A percentile compares a stretch with the other conserved stretches of the same genome.
These are phyloP conservation scores for Salicornia ramosissima DNA, from an alignment of 148 eudicot species.

Conservation along the genomic window DNA sequence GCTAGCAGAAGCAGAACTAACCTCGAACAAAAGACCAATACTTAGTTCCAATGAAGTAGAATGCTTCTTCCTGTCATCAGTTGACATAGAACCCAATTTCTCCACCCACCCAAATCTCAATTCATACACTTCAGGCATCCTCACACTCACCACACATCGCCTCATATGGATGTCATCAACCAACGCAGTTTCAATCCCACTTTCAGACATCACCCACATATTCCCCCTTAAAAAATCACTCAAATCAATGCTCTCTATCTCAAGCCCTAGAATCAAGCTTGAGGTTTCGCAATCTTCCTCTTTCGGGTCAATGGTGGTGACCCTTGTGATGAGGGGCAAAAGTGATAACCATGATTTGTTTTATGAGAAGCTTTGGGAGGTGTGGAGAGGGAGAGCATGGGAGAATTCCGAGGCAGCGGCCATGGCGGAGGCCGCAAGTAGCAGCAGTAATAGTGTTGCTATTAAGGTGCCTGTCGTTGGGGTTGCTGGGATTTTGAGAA, in stretches of 20 bases:
- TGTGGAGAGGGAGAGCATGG: constrained; percentile 75
- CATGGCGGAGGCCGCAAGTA: constrained; percentile 4
- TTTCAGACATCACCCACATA: constrained; percentile 53
- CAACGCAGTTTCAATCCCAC: constrained; percentile 40
- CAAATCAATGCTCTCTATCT: constrained; percentile 63
- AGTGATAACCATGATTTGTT: constrained; percentile 58
- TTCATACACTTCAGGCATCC: constrained; percentile 45
- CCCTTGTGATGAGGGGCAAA: constrained; percentile 70
- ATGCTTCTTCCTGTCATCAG: constrained; percentile 53
- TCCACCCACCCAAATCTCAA: constrained; percentile 38
- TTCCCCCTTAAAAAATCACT: constrained; percentile 59
- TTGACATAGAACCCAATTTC: constrained; percentile 50
- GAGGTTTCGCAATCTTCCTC: constrained; percentile 35
- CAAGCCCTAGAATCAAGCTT: constrained; percentile 34
- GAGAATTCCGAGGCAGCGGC: constrained; percentile 25
- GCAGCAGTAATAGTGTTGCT: constrained; percentile 28
- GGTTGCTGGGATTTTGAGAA: constrained; percentile 84
- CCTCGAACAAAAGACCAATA: constrained; percentile 57
- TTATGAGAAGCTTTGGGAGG: constrained; percentile 59
- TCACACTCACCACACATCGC: constrained; percentile 78
- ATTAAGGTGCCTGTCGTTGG: constrained; percentile 80
- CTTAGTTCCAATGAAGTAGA: constrained; percentile 57
- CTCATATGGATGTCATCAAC: constrained; percentile 50
- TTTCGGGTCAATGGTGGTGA: constrained; percentile 38
- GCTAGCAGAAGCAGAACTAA: constrained; percentile 59